Evolutionary conservation across 805 yeast genomes (phyloP).

Genomic region (Clavispora phyllophila): DNA sequence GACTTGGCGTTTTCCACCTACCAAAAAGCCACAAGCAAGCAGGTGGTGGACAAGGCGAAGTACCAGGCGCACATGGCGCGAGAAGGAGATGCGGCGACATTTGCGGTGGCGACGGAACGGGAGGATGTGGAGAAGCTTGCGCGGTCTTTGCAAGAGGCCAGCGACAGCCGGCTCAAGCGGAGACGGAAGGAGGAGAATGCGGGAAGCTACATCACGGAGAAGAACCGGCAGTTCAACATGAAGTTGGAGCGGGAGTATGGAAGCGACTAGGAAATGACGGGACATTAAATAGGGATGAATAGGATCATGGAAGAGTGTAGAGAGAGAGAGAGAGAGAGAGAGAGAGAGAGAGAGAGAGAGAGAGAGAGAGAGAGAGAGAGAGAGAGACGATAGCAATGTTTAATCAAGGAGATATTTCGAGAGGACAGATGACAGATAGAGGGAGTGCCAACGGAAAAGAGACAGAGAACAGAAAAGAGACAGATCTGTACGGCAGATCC

Average conservation of each 20-base stretch:
- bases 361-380: too few species aligned
- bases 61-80: conserved; percentile 34
- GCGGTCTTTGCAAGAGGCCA: conserved; percentile 26
- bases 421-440: too few species aligned
- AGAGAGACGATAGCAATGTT: too few species aligned
- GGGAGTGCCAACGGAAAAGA: too few species aligned
- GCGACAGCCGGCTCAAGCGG: conserved; percentile 27
- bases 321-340: too few species aligned
- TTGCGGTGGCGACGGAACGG: conserved; percentile 30
- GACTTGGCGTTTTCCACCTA: conserved; percentile 61
- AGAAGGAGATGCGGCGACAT: conserved; percentile 16
- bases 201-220: conserved; percentile 56
- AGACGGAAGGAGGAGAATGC: conserved; percentile 35
- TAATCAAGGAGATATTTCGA: too few species aligned
- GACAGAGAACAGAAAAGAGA: too few species aligned
- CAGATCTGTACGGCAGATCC: too few species aligned
- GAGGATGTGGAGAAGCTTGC: conserved; percentile 25
- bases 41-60: conserved; percentile 34
- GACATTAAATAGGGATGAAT: not conserved
- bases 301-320: too few species aligned
- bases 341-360: too few species aligned
- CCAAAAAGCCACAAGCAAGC: conserved; percentile 42
- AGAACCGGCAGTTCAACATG: conserved; percentile 68
- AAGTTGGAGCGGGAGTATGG: conserved; percentile 38
- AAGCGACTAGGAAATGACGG: not conserved